Evolutionary conservation across 106 monocot species (phyloP).

Genomic region (Dioscorea alata): DNA sequence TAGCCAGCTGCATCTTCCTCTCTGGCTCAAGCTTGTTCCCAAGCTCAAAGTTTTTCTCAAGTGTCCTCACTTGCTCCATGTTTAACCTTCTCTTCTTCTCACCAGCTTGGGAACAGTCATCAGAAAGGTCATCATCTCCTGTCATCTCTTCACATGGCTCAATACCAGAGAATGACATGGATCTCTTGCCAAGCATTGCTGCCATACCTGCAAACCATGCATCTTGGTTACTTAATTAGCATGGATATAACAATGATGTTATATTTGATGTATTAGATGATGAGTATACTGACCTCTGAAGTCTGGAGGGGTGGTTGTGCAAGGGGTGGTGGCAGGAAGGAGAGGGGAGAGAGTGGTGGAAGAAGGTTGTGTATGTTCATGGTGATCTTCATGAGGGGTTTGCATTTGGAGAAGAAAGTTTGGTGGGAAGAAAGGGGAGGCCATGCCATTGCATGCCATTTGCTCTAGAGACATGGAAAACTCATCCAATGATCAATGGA

Average conservation of each 20-base stretch:
- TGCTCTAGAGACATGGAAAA: conserved; percentile 11
- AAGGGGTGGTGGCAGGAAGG: conserved; percentile 16
- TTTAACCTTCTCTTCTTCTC: conserved; percentile 88
- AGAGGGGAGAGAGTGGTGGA: conserved; percentile 24
- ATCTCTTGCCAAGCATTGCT: conserved; percentile 51
- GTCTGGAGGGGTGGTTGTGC: conserved; percentile 32
- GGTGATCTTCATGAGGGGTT: conserved; percentile 33
- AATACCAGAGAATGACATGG: conserved; percentile 37
- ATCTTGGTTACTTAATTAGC: background rate
- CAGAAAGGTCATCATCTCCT: conserved; percentile 69
- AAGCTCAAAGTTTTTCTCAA: conserved; percentile 87
- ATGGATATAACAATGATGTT: no score
- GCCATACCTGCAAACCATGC: conserved; percentile 33
- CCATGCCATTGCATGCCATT: conserved; percentile 60
- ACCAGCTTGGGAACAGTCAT: conserved; percentile 64
- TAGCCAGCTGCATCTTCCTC: conserved; percentile 79
- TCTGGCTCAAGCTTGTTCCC: conserved; percentile 91
- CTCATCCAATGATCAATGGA: background rate
- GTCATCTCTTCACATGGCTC: conserved; percentile 31
- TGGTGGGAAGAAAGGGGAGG: conserved; percentile 64
- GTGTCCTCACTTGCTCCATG: conserved; percentile 79
- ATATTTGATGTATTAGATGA: background rate
- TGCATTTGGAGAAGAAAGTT: conserved; percentile 70
- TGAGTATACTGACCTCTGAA: conserved; percentile 30
- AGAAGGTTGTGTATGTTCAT: conserved; percentile 27